Evolutionary conservation across 2,329 filamentous ascomycete genomes (phyloP).

Genomic region (Phoma herbarum): DNA sequence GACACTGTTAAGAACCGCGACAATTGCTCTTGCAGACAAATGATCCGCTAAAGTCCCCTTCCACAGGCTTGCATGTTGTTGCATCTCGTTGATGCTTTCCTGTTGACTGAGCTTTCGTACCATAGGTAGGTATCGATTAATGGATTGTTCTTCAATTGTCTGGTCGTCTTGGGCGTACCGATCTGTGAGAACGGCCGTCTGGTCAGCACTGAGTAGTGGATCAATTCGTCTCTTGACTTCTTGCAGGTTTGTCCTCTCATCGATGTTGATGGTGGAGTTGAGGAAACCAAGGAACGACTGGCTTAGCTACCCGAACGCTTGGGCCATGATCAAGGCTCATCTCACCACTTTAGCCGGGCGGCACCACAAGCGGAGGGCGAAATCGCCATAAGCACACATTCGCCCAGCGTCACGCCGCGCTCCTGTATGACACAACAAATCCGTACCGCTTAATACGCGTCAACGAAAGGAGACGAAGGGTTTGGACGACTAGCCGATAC

Average conservation of each 20-base stretch:
- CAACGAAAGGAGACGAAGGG: constrained; percentile 3
- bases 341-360: constrained; percentile 16
- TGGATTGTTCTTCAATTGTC: neutral
- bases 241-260: neutral
- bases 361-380: constrained; percentile 3
- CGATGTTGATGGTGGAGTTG: neutral
- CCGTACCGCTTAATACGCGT: neutral
- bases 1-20: neutral
- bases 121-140: neutral
- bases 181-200: neutral
- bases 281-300: neutral
- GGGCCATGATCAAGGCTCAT: neutral
- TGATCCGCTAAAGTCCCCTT: too few relatives aligned
- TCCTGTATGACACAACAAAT: constrained; percentile 1
- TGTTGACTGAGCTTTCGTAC: neutral
- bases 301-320: neutral
- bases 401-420: constrained; percentile 16
- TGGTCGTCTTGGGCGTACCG: neutral
- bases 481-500: neutral
- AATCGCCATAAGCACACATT: constrained; percentile 3
- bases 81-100: neutral
- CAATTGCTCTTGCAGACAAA: neutral
- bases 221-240: neutral
- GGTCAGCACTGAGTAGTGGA: neutral
- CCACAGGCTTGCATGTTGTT: neutral